Conservation (phyloP, 352 stramenopile species). For the Phytopythium delawarense region DNA sequence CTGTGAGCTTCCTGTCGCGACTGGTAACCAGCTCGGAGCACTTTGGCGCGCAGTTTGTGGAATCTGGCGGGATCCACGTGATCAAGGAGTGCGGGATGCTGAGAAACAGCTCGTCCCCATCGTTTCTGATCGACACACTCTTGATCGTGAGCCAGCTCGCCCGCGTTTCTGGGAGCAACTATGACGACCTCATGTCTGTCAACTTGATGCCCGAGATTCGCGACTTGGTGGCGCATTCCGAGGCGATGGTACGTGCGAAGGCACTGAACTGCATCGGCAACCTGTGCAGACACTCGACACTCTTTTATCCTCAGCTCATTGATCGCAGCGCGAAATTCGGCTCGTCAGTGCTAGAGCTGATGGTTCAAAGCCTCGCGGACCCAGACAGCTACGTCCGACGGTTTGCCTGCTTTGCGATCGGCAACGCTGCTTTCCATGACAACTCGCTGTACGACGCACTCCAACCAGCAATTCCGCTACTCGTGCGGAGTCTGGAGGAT, state of each 20-base stretch:
- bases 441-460: constrained; percentile 72
- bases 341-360: constrained; percentile 45
- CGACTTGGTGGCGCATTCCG: constrained; percentile 48
- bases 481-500: constrained; percentile 69
- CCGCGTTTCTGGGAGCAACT: constrained; percentile 67
- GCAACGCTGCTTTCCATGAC: constrained; percentile 92
- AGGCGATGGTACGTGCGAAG: constrained; percentile 84
- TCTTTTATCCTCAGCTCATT: constrained; percentile 81
- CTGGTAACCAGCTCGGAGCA: constrained; percentile 83
- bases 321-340: constrained; percentile 10
- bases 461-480: constrained; percentile 46
- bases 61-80: constrained; percentile 57
- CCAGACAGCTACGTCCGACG: constrained; percentile 81
- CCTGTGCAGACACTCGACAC: constrained; percentile 87
- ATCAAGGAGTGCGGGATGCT: constrained; percentile 73
- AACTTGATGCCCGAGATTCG: constrained; percentile 52
- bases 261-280: constrained; percentile 91
- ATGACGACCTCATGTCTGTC: constrained; percentile 52
- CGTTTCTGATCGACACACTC: constrained; percentile 75
- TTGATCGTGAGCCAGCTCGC: constrained; percentile 88
- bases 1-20: constrained; percentile 78
- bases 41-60: constrained; percentile 76
- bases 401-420: constrained; percentile 93
- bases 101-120: constrained; percentile 31
- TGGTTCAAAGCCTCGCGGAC: constrained; percentile 60